Conservation (phyloP, 441 rosid species). For the Aleurites moluccanus region DNA sequence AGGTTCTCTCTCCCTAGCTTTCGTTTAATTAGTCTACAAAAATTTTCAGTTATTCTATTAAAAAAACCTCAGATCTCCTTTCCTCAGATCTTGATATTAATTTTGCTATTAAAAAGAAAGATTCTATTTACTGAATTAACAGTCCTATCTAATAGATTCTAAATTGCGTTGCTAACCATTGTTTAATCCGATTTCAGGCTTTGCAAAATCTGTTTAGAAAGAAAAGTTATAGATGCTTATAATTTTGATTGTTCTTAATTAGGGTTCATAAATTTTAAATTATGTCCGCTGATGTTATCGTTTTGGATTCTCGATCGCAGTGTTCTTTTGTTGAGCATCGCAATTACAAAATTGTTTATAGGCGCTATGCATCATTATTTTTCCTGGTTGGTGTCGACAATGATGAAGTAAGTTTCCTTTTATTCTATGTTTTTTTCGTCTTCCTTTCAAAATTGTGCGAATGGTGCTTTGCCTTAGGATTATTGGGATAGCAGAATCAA, state of each 20-base stretch:
- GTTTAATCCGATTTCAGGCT: not conserved
- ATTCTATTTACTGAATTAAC: too few relatives aligned
- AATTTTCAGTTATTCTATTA: not conserved
- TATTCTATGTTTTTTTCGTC: not conserved
- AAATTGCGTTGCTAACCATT: too few relatives aligned
- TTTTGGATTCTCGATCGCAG: constrained; percentile 36
- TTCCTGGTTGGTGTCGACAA: constrained; percentile 96
- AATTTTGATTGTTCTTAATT: not conserved
- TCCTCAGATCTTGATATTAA: too few relatives aligned
- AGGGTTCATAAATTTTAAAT: not conserved
- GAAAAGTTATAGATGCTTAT: too few relatives aligned
- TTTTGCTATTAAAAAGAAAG: too few relatives aligned
- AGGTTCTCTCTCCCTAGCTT: constrained; percentile 65
- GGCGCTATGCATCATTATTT: constrained; percentile 94
- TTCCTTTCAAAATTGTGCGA: not conserved
- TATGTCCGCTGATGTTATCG: not conserved
- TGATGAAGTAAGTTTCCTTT: constrained; percentile 63
- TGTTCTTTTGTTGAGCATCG: constrained; percentile 99
- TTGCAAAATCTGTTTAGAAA: not conserved
- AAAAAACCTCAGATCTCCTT: too few relatives aligned
- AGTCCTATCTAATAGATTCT: too few relatives aligned
- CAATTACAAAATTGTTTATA: constrained; percentile 89
- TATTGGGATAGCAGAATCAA: not conserved
- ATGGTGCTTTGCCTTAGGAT: not conserved
- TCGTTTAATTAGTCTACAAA: not conserved